These are phyloP conservation scores for Leccinum boreale DNA, from an alignment of 768 basidiomycete species.

Conservation along the genomic window DNA sequence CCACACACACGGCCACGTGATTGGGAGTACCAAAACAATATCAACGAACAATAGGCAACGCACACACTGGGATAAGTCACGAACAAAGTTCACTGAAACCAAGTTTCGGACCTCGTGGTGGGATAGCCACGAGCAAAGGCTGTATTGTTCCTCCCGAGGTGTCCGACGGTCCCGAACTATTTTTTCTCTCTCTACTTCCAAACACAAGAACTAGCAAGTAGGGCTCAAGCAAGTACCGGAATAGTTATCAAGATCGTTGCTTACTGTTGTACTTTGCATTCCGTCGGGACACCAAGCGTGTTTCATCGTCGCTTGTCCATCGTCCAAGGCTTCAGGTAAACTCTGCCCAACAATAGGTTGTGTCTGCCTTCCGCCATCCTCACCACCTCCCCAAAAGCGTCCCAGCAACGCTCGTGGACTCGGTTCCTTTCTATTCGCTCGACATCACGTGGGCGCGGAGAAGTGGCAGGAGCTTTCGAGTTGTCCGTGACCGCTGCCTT, in stretches of 20 bases:
- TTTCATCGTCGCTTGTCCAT: slow-evolving; percentile 6
- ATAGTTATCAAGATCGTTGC: slow-evolving; percentile 1
- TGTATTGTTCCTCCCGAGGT: slow-evolving; percentile 14
- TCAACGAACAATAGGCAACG: slow-evolving; percentile 24
- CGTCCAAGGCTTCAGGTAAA: slow-evolving; percentile 30
- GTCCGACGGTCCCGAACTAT: not conserved
- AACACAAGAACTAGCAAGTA: slow-evolving; percentile 1
- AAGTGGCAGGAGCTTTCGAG: slow-evolving; percentile 10
- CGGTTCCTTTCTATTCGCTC: slow-evolving; percentile 23
- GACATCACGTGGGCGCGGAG: slow-evolving; percentile 11
- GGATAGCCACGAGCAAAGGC: slow-evolving; percentile 7
- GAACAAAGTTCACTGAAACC: slow-evolving; percentile 9
- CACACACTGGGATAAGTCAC: not conserved
- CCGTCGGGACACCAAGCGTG: not conserved
- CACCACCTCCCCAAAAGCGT: slow-evolving; percentile 50
- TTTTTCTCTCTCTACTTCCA: not conserved
- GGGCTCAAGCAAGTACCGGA: not conserved
- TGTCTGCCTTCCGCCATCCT: slow-evolving; percentile 59
- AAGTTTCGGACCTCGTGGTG: not conserved
- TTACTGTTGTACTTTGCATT: not conserved
- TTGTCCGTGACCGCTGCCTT: slow-evolving; percentile 28
- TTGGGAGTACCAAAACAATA: not conserved
- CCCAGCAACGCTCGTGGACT: slow-evolving; percentile 40
- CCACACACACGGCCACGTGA: slow-evolving; percentile 22
- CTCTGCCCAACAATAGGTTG: slow-evolving; percentile 48